phyloP scores from a whole-genome alignment of 2,329 filamentous ascomycete species.

The Eurotiales sp. region DNA sequence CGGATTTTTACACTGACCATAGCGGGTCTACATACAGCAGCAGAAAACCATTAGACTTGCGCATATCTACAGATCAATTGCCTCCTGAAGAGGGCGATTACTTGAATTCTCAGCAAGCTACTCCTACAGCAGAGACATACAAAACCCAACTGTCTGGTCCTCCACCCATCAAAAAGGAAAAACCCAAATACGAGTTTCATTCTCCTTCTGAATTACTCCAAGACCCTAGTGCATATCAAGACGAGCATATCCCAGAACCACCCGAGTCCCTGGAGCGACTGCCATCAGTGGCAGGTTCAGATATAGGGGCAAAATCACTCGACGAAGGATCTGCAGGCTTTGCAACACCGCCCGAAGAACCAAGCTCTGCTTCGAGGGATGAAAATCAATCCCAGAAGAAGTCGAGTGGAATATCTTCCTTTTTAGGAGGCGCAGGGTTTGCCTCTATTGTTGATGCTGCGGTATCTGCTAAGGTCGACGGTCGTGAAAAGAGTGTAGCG shows the following conservation, averaged over 20 bases:
- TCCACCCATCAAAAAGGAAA: slow-evolving; percentile 31
- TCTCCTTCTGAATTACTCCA: slow-evolving; percentile 45
- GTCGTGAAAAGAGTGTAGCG: background rate
- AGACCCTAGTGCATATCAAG: slow-evolving; percentile 26
- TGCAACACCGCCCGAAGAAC: background rate
- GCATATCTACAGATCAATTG: slow-evolving; percentile 31
- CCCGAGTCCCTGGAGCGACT: slow-evolving; percentile 22
- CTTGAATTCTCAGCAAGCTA: slow-evolving; percentile 62
- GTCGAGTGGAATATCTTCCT: slow-evolving; percentile 8
- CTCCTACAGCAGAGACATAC: slow-evolving; percentile 60
- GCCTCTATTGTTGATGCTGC: slow-evolving; percentile 20
- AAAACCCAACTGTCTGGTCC: slow-evolving; percentile 23
- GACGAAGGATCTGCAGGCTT: slow-evolving; percentile 15
- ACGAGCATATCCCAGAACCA: slow-evolving; percentile 18
- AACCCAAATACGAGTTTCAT: slow-evolving; percentile 44
- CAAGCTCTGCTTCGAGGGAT: slow-evolving; percentile 17
- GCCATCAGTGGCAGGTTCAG: slow-evolving; percentile 31
- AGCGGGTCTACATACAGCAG: slow-evolving; percentile 23
- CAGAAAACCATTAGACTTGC: slow-evolving; percentile 25
- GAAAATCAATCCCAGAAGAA: background rate
- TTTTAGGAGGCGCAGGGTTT: slow-evolving; percentile 12
- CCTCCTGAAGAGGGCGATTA: slow-evolving; percentile 41
- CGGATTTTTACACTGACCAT: slow-evolving; percentile 28
- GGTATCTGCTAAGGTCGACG: slow-evolving; percentile 20
- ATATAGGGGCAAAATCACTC: slow-evolving; percentile 22